phyloP scores from a whole-genome alignment of 2,329 filamentous ascomycete genomes.

The Davidsoniella eucalypti region DNA sequence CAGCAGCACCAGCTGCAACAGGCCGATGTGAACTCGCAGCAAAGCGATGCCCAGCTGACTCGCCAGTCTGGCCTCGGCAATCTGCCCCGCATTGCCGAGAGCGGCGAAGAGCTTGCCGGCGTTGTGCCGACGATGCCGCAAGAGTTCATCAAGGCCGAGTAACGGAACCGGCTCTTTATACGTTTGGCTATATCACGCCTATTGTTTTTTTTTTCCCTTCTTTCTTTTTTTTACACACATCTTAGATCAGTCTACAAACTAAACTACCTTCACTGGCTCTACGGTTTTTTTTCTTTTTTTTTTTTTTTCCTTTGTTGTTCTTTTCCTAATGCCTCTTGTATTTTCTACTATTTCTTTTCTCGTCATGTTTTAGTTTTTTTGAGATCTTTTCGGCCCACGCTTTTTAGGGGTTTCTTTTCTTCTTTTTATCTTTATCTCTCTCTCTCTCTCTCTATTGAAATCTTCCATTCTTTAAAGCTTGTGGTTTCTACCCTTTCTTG shows the following conservation, averaged over 20 bases:
- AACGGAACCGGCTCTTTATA: not conserved
- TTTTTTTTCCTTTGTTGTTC: not conserved
- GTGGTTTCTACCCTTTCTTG: too few species aligned
- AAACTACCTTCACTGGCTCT: not conserved
- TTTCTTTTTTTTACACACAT: slow-evolving; percentile 1
- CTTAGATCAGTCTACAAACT: slow-evolving; percentile 1
- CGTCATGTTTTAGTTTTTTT: too few species aligned
- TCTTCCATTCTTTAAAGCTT: too few species aligned
- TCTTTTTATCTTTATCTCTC: too few species aligned
- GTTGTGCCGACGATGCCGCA: not conserved
- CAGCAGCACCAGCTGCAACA: too few species aligned
- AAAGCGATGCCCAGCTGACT: not conserved
- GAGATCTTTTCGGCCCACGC: too few species aligned
- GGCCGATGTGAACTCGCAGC: too few species aligned
- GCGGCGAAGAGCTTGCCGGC: not conserved
- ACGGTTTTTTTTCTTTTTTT: not conserved
- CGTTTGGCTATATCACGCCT: not conserved
- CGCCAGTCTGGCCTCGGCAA: not conserved
- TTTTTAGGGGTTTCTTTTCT: too few species aligned
- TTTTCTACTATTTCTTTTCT: too few species aligned
- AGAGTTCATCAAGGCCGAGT: too few species aligned
- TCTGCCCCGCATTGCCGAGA: not conserved
- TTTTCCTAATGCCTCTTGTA: not conserved
- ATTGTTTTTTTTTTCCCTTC: slow-evolving; percentile 8
- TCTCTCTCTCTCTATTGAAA: too few species aligned